Evolutionary conservation across 495 filamentous ascomycete species (phyloP), one percentile per base, ranked within the genome.

Genomic region (Amorphotheca resinae): DNA sequence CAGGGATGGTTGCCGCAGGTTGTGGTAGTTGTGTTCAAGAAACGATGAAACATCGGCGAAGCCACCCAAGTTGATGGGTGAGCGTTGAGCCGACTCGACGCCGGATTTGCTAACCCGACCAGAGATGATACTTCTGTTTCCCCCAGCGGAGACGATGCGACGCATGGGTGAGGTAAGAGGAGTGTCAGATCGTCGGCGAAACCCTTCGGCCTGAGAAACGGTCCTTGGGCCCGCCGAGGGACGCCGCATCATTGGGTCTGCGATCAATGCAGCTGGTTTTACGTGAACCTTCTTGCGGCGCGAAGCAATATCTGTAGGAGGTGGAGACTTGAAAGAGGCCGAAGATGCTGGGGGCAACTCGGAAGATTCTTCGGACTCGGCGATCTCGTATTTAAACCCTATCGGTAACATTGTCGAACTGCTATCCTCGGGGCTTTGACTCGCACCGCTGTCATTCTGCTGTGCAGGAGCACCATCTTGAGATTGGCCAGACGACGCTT

Each of bases 111-210:
- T 33, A 21, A 57, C 42, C 2, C 54, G 44, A 22, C 51, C 49
- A 34, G 42, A 42, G 7, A 51, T 34, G 3, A 53, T 44, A 34
- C 48, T 49, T 17, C 46, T 32, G 28, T 50, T 56, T 22, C 50
- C 54, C 25, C 50, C 50, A n/a, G 49, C 54, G n/a, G 54, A 56
- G 1, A 50, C 45, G 17, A 57, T 54, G 12, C 54, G 48, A n/a
- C 54, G 54, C 54, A 57, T 54, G 15, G 54, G 48, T n/a, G 54
- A 57, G 0, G 51, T 40, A 12, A 45, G n/a, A 22, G 52, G 52
- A 30, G 48, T 55, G 7, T 51, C 52, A 1, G 11, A 39, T 22
- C 33, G 33, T 22, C 48, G 38, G 25, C 52, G 52, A 38, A 55
- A 52, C 11, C 48, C 45, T 16, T 55, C 52, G 15, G 54, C 45